Conservation (phyloP, 306 rosid species). For the Oemleria cerasiformis region DNA sequence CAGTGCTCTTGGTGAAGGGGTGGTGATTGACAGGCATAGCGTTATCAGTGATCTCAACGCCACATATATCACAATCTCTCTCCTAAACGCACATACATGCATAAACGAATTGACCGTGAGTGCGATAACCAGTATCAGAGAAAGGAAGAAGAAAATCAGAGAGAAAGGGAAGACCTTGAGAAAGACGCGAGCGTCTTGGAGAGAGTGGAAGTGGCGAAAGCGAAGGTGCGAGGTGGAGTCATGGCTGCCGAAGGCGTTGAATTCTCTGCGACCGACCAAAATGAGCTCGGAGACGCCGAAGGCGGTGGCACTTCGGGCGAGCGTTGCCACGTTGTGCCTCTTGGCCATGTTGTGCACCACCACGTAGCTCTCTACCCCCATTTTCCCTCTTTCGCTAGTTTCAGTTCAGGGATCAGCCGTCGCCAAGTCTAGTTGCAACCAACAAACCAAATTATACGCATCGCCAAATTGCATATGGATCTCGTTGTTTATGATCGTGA, state of each 20-base stretch:
- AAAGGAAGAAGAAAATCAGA: not conserved
- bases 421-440: not conserved
- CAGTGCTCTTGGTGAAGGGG: constrained; percentile 79
- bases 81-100: constrained; percentile 33
- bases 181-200: constrained; percentile 59
- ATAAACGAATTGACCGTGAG: not conserved
- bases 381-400: not conserved
- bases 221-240: constrained; percentile 82
- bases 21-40: constrained; percentile 75
- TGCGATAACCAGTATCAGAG: not conserved
- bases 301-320: constrained; percentile 89
- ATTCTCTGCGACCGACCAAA: constrained; percentile 84
- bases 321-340: constrained; percentile 82
- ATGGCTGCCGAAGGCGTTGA: constrained; percentile 87
- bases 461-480: too few species aligned
- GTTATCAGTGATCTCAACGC: constrained; percentile 80
- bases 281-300: constrained; percentile 81
- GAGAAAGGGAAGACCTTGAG: constrained; percentile 44
- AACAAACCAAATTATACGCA: not conserved
- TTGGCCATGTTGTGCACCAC: constrained; percentile 93
- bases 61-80: constrained; percentile 79
- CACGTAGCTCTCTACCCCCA: constrained; percentile 68
- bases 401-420: not conserved
- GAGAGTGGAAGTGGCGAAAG: constrained; percentile 90
- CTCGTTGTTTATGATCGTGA: too few species aligned